phyloP scores from a whole-genome alignment of 2,329 filamentous ascomycete species.

The Alternaria sp. region DNA sequence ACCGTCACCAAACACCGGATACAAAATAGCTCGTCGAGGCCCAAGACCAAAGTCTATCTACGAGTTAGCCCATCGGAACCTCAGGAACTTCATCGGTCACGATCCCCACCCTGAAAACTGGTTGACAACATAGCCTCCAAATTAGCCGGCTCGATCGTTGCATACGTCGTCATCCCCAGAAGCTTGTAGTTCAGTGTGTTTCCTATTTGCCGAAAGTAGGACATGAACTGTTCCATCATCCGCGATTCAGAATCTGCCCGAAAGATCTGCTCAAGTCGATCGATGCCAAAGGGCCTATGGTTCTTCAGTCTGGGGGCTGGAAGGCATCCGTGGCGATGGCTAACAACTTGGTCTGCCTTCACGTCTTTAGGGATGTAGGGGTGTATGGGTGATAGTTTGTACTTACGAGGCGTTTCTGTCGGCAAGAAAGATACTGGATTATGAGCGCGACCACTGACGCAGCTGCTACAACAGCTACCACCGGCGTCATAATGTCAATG shows the following conservation, averaged over 20 bases:
- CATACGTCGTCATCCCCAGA: conserved; percentile 23
- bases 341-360: conserved; percentile 19
- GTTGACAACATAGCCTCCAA: conserved; percentile 28
- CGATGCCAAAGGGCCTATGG: conserved; percentile 27
- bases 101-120: too few species aligned
- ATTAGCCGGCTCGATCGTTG: conserved; percentile 34
- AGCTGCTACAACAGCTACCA: neutral
- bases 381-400: neutral
- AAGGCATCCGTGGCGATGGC: conserved; percentile 17
- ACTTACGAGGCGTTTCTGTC: neutral
- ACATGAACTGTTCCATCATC: conserved; percentile 41
- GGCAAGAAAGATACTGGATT: neutral
- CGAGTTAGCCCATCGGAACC: too few species aligned
- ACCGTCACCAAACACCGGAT: conserved; percentile 48
- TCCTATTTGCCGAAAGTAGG: conserved; percentile 44
- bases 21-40: conserved; percentile 41
- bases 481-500: neutral
- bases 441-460: neutral
- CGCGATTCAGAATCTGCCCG: conserved; percentile 23
- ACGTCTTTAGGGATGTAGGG: neutral
- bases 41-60: conserved; percentile 50
- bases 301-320: conserved; percentile 25
- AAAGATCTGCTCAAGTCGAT: conserved; percentile 32
- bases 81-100: too few species aligned
- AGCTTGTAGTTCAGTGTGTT: conserved; percentile 28